Evolutionary conservation across 129 eudicot genomes (phyloP), one percentile per base, ranked within the genome.

Genomic region (Apium graveolens): DNA sequence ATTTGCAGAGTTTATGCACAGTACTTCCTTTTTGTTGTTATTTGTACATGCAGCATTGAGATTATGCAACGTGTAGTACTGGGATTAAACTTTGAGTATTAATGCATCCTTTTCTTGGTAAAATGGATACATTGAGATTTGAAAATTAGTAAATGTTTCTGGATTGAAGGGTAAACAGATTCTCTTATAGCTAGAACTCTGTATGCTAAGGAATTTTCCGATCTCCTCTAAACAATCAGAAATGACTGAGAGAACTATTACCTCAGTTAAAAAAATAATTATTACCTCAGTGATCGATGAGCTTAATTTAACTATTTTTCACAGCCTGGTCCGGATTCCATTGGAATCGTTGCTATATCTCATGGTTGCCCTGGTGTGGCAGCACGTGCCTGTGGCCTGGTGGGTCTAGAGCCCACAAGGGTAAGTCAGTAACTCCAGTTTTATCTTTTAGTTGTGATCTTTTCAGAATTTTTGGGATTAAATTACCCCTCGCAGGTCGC

Each of bases 291-390:
- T 72, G 46, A 44, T 44, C 44, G 41, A 27, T 6, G 34, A 44
- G 14, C 24, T 29, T 44, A 7, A 20, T 43, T 74, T 44, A 32
- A 37, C 21, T 26, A 13, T 12, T 46, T 17, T 79, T 11, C 53
- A 5, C 80, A 95, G 99, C 99, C 99, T 95, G 99, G 99, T 95
- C 99, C 99, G 99, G 99, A 95, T 95, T 95, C 99, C 97, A 86
- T 91, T 95, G 99, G 99, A 95, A 95, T 95, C 94, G 87, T 95
- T 85, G 97, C 99, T 95, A 95, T 95, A 84, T 95, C 99, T 88
- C 96, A 95, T 85, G 97, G 99, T 95, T 95, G 97, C 88, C 76
- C 88, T 87, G 97, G 93, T n/a, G 91, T 93, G 88, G 98, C 98
- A 62, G 90, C 90, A 78, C 83, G 97, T 77, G 92, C 93, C 75